Conservation (phyloP, 2,329 filamentous ascomycete species). For the Colletotrichum camelliae region DNA sequence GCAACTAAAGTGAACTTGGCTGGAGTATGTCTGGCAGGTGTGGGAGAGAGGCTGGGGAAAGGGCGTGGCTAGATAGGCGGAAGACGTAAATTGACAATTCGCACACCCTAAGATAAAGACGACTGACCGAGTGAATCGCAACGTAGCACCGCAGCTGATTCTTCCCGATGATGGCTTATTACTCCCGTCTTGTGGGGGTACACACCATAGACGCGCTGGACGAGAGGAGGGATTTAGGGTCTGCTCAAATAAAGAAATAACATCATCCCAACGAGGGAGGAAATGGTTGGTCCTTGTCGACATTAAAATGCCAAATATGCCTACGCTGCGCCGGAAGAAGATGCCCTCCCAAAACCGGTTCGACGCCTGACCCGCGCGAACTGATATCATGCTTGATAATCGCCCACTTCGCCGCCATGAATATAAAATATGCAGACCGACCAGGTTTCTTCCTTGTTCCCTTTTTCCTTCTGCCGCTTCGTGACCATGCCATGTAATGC, state of each 20-base stretch:
- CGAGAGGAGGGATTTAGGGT: not conserved
- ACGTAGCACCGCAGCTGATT: not conserved
- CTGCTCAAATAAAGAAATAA: not conserved
- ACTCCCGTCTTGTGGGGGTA: not conserved
- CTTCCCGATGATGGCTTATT: not conserved
- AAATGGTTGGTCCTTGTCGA: not conserved
- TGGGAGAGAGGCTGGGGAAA: not conserved
- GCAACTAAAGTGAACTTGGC: not conserved
- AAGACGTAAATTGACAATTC: not conserved
- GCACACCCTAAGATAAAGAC: not conserved
- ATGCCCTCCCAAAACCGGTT: not conserved
- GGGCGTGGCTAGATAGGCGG: not conserved
- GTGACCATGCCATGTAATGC: not conserved
- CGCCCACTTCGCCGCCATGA: not conserved
- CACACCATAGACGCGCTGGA: not conserved
- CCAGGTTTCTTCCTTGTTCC: not conserved
- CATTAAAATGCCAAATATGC: not conserved
- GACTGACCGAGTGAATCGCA: not conserved
- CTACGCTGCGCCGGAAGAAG: not conserved
- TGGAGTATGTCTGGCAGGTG: not conserved
- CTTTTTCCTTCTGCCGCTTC: not conserved
- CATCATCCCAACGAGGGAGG: not conserved
- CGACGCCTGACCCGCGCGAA: slow-evolving; percentile 6
- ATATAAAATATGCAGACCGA: not conserved
- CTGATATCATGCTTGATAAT: not conserved